Evolutionary conservation across 2,329 filamentous ascomycete genomes (phyloP).

Genomic region (Aureobasidium vineae): DNA sequence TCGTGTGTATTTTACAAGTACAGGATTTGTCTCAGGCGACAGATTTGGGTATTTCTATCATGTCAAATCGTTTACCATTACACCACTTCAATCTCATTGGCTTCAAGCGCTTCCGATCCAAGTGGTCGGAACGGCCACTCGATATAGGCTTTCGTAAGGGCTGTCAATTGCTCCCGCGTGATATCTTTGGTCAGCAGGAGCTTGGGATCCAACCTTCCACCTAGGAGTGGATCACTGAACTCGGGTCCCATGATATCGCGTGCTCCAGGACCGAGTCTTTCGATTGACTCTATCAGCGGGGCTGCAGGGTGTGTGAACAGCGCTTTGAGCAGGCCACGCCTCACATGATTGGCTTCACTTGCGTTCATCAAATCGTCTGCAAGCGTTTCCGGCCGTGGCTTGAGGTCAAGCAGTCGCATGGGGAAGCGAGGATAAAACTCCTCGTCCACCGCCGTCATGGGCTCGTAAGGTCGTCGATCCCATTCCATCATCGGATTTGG

Average conservation of each 20-base stretch:
- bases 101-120: constrained; percentile 19
- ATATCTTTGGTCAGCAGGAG: constrained; percentile 52
- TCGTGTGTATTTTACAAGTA: constrained; percentile 10
- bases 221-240: constrained; percentile 49
- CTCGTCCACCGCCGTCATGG: constrained; percentile 55
- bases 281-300: constrained; percentile 49
- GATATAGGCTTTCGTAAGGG: constrained; percentile 60
- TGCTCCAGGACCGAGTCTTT: constrained; percentile 56
- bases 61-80: neutral
- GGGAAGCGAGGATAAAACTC: constrained; percentile 67
- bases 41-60: constrained; percentile 12
- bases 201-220: constrained; percentile 47
- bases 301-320: constrained; percentile 42
- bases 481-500: constrained; percentile 52
- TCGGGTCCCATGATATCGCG: constrained; percentile 53
- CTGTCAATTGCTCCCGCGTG: constrained; percentile 55
- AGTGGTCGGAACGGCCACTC: constrained; percentile 60
- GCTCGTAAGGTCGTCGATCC: constrained; percentile 70
- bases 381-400: constrained; percentile 51
- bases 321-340: constrained; percentile 51
- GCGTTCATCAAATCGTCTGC: constrained; percentile 35
- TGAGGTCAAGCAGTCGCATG: constrained; percentile 64
- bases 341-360: constrained; percentile 31
- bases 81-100: neutral
- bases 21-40: neutral